Base-by-base conservation (phyloP, 2,329 filamentous ascomycete genomes). In the Orbilia javanica region DNA sequence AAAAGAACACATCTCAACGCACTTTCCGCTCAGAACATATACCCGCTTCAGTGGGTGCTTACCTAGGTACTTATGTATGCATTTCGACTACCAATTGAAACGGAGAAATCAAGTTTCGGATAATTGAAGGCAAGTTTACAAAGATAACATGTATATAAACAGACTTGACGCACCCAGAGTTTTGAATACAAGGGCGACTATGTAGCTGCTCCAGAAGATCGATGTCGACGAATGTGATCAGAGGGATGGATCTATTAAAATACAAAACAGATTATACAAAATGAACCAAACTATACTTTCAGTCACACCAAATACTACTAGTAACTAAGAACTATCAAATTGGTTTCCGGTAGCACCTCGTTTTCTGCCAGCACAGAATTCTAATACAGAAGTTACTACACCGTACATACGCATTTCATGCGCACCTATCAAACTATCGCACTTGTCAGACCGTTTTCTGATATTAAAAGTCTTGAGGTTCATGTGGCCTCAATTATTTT, bases 1-100 rank as follows among this genome's bases (percentile, higher is more conserved):
- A 36, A 20, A 57, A 57, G 25, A 10, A 15, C 39, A 42, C 57
- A 60, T 34, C 36, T 8, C 57, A 63, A 63, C 57, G 29, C 57
- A 65, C 27, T 39, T 11, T 62, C 6, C 42, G 4, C 7, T 34
- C 31, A 34, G 10, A 34, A 34, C 31, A 34, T 10, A 34, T 34
- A 34, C 31, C 31, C 31, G 31, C n/a, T n/a, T n/a, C n/a, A n/a
- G 31, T 34, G 10, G 4, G 31, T 34, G 10, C 31, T 10, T 34
- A 34, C 31, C 10, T 34, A 34, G 31, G 31, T 10, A 34, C 10
- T 34, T 5, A 4, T 31, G 7, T 31, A 31, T 31, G 29, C 29
- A 31, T n/a, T n/a, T n/a, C n/a, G n/a, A n/a, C n/a, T n/a, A n/a
- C n/a, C n/a, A n/a, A n/a, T n/a, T n/a, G n/a, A n/a, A n/a, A n/a